Evolutionary conservation across 75 land plant genomes (phyloP).

Genomic region (Pinus albicaulis): DNA sequence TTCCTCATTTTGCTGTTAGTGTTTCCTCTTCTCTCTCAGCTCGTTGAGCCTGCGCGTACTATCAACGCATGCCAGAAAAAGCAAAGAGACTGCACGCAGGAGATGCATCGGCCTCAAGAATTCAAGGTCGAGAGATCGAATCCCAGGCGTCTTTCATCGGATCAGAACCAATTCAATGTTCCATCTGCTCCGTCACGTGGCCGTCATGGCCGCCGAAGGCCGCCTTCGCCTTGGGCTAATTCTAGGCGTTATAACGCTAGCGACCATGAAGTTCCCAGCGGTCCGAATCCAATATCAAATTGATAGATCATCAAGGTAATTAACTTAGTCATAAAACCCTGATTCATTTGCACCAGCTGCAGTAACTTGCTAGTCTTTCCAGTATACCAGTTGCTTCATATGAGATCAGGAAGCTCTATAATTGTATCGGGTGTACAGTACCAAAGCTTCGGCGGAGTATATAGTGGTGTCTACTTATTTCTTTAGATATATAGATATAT

Average conservation of each 20-base stretch:
- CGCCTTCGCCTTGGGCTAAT: not conserved
- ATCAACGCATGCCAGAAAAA: not conserved
- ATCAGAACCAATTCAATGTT: not conserved
- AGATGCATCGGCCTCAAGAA: not conserved
- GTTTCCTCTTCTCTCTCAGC: not conserved
- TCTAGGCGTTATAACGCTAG: slow-evolving; percentile 16
- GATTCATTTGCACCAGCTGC: too few species aligned
- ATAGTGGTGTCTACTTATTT: too few species aligned
- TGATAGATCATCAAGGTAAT: slow-evolving; percentile 8
- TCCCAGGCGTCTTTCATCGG: not conserved
- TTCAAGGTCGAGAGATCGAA: slow-evolving; percentile 1
- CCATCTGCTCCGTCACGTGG: not conserved
- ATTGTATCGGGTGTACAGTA: too few species aligned
- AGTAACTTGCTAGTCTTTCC: too few species aligned
- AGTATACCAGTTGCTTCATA: too few species aligned
- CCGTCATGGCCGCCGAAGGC: not conserved
- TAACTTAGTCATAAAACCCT: too few species aligned
- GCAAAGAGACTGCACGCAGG: not conserved
- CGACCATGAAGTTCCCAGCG: slow-evolving; percentile 46
- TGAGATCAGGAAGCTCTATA: too few species aligned
- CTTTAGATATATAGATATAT: too few species aligned
- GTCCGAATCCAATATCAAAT: slow-evolving; percentile 44
- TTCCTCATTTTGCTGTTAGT: not conserved
- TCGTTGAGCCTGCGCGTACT: not conserved
- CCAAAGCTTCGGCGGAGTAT: too few species aligned